Base-by-base conservation (phyloP, 2,329 filamentous ascomycete species). In the Apiospora malaysiana region DNA sequence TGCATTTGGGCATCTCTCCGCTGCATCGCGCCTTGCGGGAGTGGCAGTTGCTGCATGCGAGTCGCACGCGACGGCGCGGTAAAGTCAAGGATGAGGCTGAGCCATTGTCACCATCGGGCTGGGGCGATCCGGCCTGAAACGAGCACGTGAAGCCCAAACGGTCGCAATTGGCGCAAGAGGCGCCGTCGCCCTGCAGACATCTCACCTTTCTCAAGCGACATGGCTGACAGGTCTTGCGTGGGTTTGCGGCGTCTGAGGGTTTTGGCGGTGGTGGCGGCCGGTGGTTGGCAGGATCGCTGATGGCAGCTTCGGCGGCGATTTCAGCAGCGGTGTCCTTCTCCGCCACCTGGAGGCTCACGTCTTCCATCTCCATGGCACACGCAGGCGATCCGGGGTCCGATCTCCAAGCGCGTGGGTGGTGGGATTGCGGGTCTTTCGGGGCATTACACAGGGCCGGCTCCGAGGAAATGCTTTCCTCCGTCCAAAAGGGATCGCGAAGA, bases 41-140 rank as follows among this genome's bases (percentile, higher is more conserved):
- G 73, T 90, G 88, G 77, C 88, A 90, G 75, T 84, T 88, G 75
- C 86, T 82, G 74, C 88, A 90, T 40, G 88, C 88, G 77, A 88
- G 84, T 63, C 87, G 84, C 59, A 88, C 88, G 27, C 88, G 86
- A 47, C 87, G 84, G 51, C 87, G 81, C 8, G 87, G 85, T 68
- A 88, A 76, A 84, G 82, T 65, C 82, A 68, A 25, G 78, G 79
- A 18, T 76, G 78, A 40, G 47, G 42, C 77, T 16, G 83, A 82
- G 42, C 82, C 74, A 69, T 81, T 77, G 69, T 79, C 78, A 70
- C 74, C 73, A 70, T 79, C 78, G 71, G 73, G 76, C 73, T 79
- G 79, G 32, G 76, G 80, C 42, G 77, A 81, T 66, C 79, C 80
- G 69, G 88, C 86, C 71, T 88, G 86, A 75, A 88, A 89, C 9